Conservation (phyloP, 169 alveolate genomes). For the Eimeria acervulina region DNA sequence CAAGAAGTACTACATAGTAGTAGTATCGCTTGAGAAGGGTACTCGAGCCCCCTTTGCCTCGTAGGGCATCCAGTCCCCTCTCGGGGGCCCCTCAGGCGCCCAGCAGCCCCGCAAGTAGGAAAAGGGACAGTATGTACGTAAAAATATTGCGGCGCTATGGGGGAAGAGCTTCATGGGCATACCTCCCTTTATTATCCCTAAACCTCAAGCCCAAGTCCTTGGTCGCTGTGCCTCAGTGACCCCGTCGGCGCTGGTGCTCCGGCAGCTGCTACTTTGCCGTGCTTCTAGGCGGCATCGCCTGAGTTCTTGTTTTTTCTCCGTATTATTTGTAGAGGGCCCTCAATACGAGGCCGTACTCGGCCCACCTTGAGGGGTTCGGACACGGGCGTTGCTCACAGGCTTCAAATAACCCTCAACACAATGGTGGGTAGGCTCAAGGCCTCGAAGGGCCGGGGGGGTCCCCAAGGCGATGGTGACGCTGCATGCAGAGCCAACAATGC, state of each 20-base stretch:
- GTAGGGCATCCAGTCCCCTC: not conserved
- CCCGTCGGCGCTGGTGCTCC: not conserved
- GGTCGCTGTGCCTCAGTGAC: not conserved
- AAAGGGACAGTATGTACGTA: not conserved
- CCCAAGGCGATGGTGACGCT: not conserved
- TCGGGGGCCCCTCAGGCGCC: slow-evolving; percentile 36
- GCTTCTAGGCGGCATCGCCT: not conserved
- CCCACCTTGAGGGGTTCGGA: not conserved
- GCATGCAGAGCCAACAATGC: not conserved
- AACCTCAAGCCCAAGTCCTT: not conserved
- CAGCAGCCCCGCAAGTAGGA: not conserved
- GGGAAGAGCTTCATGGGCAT: not conserved
- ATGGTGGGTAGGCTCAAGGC: not conserved
- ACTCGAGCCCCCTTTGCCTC: not conserved
- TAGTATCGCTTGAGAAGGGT: not conserved
- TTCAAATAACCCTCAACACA: not conserved
- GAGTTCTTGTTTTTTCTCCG: not conserved
- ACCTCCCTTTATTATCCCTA: not conserved
- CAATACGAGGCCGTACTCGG: not conserved
- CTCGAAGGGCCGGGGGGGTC: not conserved
- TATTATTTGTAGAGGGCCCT: not conserved
- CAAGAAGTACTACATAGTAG: too few relatives aligned
- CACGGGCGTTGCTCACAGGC: not conserved
- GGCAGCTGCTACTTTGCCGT: not conserved
- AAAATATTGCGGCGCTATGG: not conserved